Evolutionary conservation across 2,329 filamentous ascomycete species (phyloP), one percentile per base, ranked within the genome.

Genomic region (Chalaropsis thielavioides): DNA sequence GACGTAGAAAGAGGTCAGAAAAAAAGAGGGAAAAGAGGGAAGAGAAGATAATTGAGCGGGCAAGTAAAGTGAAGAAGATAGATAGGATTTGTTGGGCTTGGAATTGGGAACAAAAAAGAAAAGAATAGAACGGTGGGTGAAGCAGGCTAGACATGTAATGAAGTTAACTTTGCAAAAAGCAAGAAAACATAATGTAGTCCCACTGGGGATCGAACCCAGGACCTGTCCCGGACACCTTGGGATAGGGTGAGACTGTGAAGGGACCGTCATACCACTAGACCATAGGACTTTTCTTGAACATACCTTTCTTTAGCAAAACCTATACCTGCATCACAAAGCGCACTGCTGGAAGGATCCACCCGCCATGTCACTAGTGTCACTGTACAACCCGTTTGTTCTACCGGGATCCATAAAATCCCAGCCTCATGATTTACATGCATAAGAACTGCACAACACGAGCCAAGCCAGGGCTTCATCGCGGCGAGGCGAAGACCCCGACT

Each of bases 181-280:
- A 11, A 24, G 31, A 10, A 22, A 59, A 2, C n/a, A n/a, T n/a
- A 19, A 19, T 44, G 41, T 68, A 68, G 67, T 63, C 67, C 67
- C 62, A 66, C 64, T 68, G 67, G 67, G 68, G 68, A 69, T 68
- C 67, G 68, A 68, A 69, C 68, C 68, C 68, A 68, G 66, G 68
- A 64, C 67, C 68, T 69, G 31, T 65, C 67, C 68, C 66, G 67
- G 61, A 40, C 27, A 4, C 35, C 35, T 19, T 35, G 19, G 2
- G 15, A 43, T 7, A 1, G 1, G 17, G 11, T 43, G 7, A n/a
- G 31, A 31, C 40, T 67, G 68, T 69, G 68, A 69, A 66, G 67
- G 66, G 67, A 67, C 63, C 66, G 68, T 67, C 67, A 68, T 69
- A 69, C 68, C 68, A 68, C 67, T 69, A 68, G 67, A 67, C 68